These are phyloP conservation scores for Aspergillus niger DNA, from an alignment of 2,329 filamentous ascomycete genomes.

Conservation along the genomic window DNA sequence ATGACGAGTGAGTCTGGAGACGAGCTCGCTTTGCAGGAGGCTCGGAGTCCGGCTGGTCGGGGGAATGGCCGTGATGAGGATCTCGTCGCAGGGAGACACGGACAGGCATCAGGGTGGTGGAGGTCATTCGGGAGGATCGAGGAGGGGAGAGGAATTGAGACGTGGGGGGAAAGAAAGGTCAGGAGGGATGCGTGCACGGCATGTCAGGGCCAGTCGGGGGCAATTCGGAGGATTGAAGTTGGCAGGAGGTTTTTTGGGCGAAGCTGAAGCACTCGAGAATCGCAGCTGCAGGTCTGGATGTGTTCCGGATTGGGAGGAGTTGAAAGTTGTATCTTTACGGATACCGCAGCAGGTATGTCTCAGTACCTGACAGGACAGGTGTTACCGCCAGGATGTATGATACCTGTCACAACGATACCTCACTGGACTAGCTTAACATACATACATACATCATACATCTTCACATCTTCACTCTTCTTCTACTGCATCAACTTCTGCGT, in stretches of 20 bases:
- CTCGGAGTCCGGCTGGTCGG: constrained; percentile 16
- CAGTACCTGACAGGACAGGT: no score
- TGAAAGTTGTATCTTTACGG: neutral
- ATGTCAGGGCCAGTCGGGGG: constrained; percentile 1
- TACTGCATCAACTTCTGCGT: neutral
- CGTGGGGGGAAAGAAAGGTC: neutral
- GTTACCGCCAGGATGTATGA: no score
- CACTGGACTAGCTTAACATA: no score
- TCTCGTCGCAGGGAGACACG: constrained; percentile 38
- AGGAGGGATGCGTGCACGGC: neutral
- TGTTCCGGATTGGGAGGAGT: neutral
- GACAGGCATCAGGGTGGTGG: constrained; percentile 34
- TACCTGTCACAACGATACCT: no score
- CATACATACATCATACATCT: no score
- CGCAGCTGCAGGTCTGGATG: neutral
- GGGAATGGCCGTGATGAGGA: constrained; percentile 20
- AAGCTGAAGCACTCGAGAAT: neutral
- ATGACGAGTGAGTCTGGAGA: constrained; percentile 19
- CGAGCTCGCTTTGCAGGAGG: constrained; percentile 33
- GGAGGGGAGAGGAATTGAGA: neutral
- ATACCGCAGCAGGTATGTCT: no score
- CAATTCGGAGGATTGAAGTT: neutral
- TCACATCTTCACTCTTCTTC: neutral
- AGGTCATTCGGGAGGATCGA: constrained; percentile 11
- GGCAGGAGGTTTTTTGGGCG: neutral